Conservation (phyloP, 768 basidiomycete species). For the Lyophyllum semitale region DNA sequence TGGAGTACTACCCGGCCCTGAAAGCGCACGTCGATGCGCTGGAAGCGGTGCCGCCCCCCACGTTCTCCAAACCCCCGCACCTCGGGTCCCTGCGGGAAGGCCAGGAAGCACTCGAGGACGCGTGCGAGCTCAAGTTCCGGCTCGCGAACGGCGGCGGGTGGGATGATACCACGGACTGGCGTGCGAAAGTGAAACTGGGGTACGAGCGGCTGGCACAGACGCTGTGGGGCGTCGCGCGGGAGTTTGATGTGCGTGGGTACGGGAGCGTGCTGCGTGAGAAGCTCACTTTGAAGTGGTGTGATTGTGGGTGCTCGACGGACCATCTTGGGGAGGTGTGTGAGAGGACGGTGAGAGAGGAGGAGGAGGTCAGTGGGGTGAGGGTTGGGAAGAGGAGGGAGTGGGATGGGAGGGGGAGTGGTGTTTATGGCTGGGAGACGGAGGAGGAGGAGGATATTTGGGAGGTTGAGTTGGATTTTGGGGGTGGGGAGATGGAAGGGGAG, state of each 20-base stretch:
- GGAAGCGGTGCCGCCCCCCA: constrained; percentile 55
- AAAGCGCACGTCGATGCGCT: constrained; percentile 63
- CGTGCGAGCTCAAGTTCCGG: constrained; percentile 58
- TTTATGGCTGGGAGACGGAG: constrained; percentile 73
- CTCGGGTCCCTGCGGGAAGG: constrained; percentile 60
- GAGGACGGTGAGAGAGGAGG: constrained; percentile 68
- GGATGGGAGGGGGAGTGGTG: constrained; percentile 75
- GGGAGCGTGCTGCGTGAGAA: constrained; percentile 71
- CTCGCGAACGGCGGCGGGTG: constrained; percentile 42
- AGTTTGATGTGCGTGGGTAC: constrained; percentile 75
- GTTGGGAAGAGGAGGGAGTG: constrained; percentile 74
- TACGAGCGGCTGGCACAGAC: constrained; percentile 67
- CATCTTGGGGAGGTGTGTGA: constrained; percentile 79
- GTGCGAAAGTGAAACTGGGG: constrained; percentile 57
- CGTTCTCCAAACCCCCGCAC: constrained; percentile 68
- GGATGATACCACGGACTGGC: constrained; percentile 63
- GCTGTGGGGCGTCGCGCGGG: constrained; percentile 69
- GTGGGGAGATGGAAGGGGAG: constrained; percentile 50
- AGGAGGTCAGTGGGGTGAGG: constrained; percentile 58
- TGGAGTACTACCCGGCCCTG: constrained; percentile 62
- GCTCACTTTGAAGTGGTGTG: constrained; percentile 75
- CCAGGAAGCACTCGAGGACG: constrained; percentile 63
- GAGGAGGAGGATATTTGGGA: constrained; percentile 83
- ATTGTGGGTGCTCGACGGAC: constrained; percentile 80
- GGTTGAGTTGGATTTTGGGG: constrained; percentile 65